Conservation (phyloP, 148 eudicot species). For the Camellia sinensis region DNA sequence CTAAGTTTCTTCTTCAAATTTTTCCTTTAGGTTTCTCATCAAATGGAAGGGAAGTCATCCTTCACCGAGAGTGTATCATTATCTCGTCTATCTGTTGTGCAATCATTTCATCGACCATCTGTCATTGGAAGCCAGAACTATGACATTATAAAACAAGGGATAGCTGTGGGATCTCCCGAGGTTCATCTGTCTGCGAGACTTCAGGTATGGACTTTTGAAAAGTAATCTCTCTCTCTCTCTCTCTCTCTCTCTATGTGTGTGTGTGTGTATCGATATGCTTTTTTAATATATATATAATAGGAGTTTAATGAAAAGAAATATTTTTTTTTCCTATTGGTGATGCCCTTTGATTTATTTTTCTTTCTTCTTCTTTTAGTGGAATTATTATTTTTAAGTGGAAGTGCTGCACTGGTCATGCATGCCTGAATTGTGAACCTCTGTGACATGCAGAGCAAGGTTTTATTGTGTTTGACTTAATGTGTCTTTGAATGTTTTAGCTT, state of each 20-base stretch:
- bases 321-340: not conserved
- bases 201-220: constrained; percentile 48
- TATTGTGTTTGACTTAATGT: too few species aligned
- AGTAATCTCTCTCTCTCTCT: not conserved
- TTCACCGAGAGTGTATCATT: constrained; percentile 44
- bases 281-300: not conserved
- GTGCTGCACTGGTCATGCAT: too few species aligned
- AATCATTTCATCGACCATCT: constrained; percentile 62
- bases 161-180: constrained; percentile 92
- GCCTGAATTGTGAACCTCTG: too few species aligned
- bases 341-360: not conserved
- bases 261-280: not conserved
- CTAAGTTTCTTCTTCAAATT: constrained; percentile 90
- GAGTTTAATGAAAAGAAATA: not conserved
- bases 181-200: constrained; percentile 86
- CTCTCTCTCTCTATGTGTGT: too few species aligned
- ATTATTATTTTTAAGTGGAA: not conserved
- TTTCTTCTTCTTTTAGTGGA: not conserved
- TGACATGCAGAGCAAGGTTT: too few species aligned
- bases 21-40: constrained; percentile 73
- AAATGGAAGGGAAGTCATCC: constrained; percentile 52
- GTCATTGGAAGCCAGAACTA: constrained; percentile 75
- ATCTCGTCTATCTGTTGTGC: constrained; percentile 74
- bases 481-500: too few species aligned
- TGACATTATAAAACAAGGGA: constrained; percentile 76